These are phyloP conservation scores for Polyporus arcularius DNA, from an alignment of 768 basidiomycete species.

Conservation along the genomic window DNA sequence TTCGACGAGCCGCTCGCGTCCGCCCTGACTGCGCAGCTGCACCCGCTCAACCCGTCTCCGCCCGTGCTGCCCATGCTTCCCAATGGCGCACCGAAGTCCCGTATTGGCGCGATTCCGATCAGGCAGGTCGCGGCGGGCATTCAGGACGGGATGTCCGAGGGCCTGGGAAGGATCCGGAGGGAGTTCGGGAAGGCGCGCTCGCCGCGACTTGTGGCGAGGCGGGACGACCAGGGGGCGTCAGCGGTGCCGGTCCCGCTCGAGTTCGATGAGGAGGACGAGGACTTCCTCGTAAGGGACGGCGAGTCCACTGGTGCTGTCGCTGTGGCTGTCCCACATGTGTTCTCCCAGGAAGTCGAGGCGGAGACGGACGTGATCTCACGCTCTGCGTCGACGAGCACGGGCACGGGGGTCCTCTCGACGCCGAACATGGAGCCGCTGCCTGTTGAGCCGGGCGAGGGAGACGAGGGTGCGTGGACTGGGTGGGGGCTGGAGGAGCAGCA, in stretches of 20 bases:
- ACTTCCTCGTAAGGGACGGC: slow-evolving; percentile 39
- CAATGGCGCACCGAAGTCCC: slow-evolving; percentile 57
- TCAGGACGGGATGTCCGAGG: slow-evolving; percentile 58
- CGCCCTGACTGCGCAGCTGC: slow-evolving; percentile 67
- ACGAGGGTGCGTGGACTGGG: slow-evolving; percentile 27
- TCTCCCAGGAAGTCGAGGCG: not conserved
- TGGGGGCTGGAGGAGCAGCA: slow-evolving; percentile 34
- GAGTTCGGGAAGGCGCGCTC: slow-evolving; percentile 56
- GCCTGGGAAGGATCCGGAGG: slow-evolving; percentile 58
- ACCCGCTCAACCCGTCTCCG: slow-evolving; percentile 40
- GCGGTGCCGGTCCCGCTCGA: slow-evolving; percentile 46
- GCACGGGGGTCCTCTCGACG: slow-evolving; percentile 36
- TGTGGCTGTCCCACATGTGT: not conserved
- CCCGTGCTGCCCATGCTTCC: slow-evolving; percentile 78
- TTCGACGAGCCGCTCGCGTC: slow-evolving; percentile 81
- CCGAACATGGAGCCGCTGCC: slow-evolving; percentile 34
- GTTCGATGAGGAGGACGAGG: slow-evolving; percentile 73
- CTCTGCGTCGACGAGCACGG: slow-evolving; percentile 27
- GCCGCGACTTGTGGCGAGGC: slow-evolving; percentile 36
- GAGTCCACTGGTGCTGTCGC: not conserved
- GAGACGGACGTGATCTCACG: slow-evolving; percentile 22
- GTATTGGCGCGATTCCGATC: slow-evolving; percentile 56
- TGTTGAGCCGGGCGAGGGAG: slow-evolving; percentile 12
- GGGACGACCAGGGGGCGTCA: slow-evolving; percentile 25
- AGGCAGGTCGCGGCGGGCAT: slow-evolving; percentile 51